A percentile compares a stretch with the other conserved stretches of the same genome.
Conservation (phyloP, 768 basidiomycete genomes). For the Naematelia encephala region DNA sequence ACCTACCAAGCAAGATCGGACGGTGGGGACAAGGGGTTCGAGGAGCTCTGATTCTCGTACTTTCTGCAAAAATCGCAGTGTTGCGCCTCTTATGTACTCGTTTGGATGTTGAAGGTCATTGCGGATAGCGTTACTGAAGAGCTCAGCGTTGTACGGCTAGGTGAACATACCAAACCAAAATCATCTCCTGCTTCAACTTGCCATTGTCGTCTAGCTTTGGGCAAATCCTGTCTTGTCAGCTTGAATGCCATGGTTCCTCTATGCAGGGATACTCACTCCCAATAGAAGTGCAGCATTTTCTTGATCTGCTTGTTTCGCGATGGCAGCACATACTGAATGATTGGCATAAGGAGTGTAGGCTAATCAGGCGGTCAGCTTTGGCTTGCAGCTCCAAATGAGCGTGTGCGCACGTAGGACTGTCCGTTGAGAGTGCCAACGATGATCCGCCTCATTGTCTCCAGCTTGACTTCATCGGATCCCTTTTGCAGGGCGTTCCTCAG, state of each 20-base stretch:
- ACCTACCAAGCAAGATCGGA: conserved; percentile 73
- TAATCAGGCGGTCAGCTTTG: conserved; percentile 45
- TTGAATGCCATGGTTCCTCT: not conserved
- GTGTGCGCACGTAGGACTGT: conserved; percentile 70
- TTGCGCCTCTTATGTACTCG: conserved; percentile 98
- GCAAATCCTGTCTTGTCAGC: conserved; percentile 62
- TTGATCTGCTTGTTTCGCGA: conserved; percentile 93
- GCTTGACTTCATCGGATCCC: conserved; percentile 92
- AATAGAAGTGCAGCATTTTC: conserved; percentile 67
- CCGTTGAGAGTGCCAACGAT: conserved; percentile 92
- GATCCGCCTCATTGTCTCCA: conserved; percentile 92
- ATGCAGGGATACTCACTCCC: conserved; percentile 44
- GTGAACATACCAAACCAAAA: conserved; percentile 82
- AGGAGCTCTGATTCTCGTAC: conserved; percentile 90
- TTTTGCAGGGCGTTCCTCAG: conserved; percentile 81
- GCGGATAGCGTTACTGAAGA: conserved; percentile 82
- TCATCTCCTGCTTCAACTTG: conserved; percentile 99
- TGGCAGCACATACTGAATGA: conserved; percentile 97
- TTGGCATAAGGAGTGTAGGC: conserved; percentile 93
- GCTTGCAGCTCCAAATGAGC: not conserved
- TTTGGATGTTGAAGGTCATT: conserved; percentile 99
- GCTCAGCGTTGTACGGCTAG: conserved; percentile 5
- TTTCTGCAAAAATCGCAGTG: conserved; percentile 92
- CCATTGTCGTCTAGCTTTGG: conserved; percentile 96
- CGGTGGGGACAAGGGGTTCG: conserved; percentile 91